phyloP scores from a whole-genome alignment of 2,329 filamentous ascomycete genomes.

The Cordyceps cicadae region DNA sequence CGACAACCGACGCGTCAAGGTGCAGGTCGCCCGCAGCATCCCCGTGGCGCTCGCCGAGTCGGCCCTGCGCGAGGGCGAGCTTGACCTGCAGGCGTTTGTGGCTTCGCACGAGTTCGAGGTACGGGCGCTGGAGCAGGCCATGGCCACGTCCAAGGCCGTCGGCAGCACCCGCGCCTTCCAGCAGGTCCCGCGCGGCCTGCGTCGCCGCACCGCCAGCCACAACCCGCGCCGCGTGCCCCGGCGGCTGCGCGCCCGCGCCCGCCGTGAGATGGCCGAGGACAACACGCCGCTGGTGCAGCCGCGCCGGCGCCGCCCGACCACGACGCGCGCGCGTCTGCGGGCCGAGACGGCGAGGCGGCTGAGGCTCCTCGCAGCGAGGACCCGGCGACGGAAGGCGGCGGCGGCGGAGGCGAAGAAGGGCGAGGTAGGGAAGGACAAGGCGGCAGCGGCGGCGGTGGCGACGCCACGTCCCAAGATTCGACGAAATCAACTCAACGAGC shows the following conservation, averaged over 20 bases:
- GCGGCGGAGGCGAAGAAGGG: constrained; percentile 7
- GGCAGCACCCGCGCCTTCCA: constrained; percentile 74
- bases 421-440: constrained; percentile 10
- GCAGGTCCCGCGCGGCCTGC: constrained; percentile 73
- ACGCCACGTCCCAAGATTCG: constrained; percentile 56
- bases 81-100: constrained; percentile 79
- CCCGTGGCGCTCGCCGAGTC: constrained; percentile 42
- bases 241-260: constrained; percentile 61
- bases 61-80: constrained; percentile 60
- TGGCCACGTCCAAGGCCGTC: constrained; percentile 60
- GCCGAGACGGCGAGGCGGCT: constrained; percentile 69
- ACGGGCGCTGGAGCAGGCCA: constrained; percentile 70
- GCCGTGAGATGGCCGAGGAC: constrained; percentile 72
- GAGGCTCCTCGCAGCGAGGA: constrained; percentile 50
- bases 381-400: constrained; percentile 28
- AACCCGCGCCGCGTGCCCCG: constrained; percentile 86
- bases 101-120: constrained; percentile 86
- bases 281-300: constrained; percentile 76
- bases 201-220: constrained; percentile 85
- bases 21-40: constrained; percentile 40
- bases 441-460: not conserved
- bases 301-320: constrained; percentile 52
- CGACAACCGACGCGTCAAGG: constrained; percentile 37
- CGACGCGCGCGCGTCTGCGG: constrained; percentile 52
- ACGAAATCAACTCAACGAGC: constrained; percentile 58